A percentile compares a stretch with the other conserved stretches of the same genome.
These are phyloP conservation scores for Plantago ovata DNA, from an alignment of 257 asterid species.

Conservation along the genomic window DNA sequence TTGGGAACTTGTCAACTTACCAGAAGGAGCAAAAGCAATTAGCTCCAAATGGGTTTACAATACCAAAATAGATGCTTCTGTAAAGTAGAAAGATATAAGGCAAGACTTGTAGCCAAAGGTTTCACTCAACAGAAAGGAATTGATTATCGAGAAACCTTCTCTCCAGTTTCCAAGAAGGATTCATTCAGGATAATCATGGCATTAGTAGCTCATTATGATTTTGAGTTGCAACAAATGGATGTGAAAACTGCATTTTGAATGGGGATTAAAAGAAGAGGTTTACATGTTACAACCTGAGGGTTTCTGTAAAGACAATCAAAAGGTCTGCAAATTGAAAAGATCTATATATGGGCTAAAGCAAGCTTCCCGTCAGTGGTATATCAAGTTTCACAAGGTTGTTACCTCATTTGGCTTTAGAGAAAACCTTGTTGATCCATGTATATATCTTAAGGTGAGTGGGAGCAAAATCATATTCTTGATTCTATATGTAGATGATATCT, in stretches of 20 bases:
- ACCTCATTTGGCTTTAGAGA: too few species aligned
- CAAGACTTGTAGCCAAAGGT: slow-evolving; percentile 1
- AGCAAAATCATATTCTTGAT: too few species aligned
- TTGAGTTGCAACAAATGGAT: not conserved
- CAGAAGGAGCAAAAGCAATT: too few species aligned
- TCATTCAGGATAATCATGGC: not conserved
- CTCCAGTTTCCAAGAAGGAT: not conserved
- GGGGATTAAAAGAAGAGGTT: not conserved
- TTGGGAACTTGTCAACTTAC: too few species aligned
- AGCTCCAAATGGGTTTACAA: not conserved
- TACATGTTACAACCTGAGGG: not conserved
- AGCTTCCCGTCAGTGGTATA: too few species aligned
- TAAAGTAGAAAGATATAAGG: not conserved
- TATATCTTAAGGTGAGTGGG: too few species aligned
- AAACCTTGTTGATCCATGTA: too few species aligned
- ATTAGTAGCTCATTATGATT: not conserved
- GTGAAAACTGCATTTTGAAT: not conserved
- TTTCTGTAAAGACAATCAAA: not conserved
- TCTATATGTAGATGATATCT: too few species aligned
- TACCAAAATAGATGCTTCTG: not conserved
- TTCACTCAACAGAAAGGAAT: not conserved
- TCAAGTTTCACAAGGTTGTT: too few species aligned
- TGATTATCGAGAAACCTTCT: not conserved
- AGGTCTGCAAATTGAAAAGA: not conserved
- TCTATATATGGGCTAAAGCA: slow-evolving; percentile 1